phyloP scores from a whole-genome alignment of 1,139 yeast genomes.

The Hanseniaspora uvarum region DNA sequence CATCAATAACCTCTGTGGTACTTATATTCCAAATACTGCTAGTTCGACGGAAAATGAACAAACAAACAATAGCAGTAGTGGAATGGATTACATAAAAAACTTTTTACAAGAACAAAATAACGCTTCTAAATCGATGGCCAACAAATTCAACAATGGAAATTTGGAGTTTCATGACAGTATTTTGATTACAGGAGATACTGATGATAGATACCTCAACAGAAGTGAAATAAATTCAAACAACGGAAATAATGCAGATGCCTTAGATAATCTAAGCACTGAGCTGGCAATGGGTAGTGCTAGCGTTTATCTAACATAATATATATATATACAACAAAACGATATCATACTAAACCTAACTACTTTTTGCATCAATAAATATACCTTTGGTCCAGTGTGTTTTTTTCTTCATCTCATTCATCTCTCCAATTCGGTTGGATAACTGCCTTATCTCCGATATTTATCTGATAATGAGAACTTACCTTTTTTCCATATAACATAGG shows the following conservation, averaged over 20 bases:
- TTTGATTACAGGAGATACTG: slow-evolving; percentile 13
- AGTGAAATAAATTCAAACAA: background rate
- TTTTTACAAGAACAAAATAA: slow-evolving; percentile 3
- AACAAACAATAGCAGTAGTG: background rate
- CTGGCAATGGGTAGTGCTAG: slow-evolving; percentile 5
- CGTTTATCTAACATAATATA: background rate
- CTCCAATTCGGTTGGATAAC: background rate
- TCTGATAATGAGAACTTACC: background rate
- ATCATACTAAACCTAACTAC: background rate
- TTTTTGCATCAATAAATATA: too few species aligned
- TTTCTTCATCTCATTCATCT: background rate
- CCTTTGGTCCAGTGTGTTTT: too few species aligned
- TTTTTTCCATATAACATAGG: too few species aligned
- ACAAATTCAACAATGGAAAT: background rate
- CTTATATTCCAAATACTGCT: background rate
- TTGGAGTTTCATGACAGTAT: slow-evolving; percentile 14
- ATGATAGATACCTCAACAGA: background rate
- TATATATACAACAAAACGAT: background rate
- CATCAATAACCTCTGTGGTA: slow-evolving; percentile 9
- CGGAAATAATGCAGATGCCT: slow-evolving; percentile 3
- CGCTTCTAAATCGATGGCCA: background rate
- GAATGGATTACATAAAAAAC: slow-evolving; percentile 7
- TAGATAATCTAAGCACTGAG: background rate
- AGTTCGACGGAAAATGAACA: background rate
- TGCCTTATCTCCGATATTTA: background rate